A percentile compares a stretch with the other conserved stretches of the same genome.
Evolutionary conservation across 129 eudicot genomes (phyloP).

Genomic region (Tagetes patula): DNA sequence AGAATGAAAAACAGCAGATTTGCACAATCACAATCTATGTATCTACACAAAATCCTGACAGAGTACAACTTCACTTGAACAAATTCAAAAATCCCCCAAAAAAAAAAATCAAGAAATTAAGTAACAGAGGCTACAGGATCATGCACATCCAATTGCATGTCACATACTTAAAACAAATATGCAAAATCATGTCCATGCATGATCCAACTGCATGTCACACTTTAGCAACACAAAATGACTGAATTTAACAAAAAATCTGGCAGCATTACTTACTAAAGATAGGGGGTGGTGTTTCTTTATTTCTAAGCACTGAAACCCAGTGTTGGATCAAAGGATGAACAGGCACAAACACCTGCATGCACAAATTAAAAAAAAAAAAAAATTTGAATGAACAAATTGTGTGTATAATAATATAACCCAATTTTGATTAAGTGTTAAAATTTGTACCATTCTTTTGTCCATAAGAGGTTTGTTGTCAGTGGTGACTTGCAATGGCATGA

Average conservation of each 20-base stretch:
- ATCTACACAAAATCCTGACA: no score
- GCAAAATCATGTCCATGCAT: not conserved
- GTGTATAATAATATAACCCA: no score
- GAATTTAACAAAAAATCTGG: not conserved
- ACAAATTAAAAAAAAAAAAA: not conserved
- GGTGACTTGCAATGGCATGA: conserved; percentile 38
- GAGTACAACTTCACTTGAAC: no score
- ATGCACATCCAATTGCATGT: conserved; percentile 20
- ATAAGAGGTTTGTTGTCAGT: conserved; percentile 37
- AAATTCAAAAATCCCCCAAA: no score
- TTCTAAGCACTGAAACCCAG: conserved; percentile 97
- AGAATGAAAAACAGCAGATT: no score
- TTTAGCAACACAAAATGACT: not conserved
- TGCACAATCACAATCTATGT: no score
- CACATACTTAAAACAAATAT: not conserved
- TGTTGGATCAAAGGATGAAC: conserved; percentile 95
- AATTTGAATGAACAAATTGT: not conserved
- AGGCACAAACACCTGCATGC: conserved; percentile 77
- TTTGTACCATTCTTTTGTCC: conserved; percentile 52
- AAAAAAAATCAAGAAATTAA: no score
- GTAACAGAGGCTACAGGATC: conserved; percentile 9
- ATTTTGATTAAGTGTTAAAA: not conserved
- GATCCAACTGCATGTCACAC: conserved; percentile 16
- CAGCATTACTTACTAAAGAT: conserved; percentile 66
- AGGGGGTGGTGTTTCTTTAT: conserved; percentile 83